Evolutionary conservation across 2,329 filamentous ascomycete genomes (phyloP), one percentile per base, ranked within the genome.

Genomic region (Trichoderma sp.): DNA sequence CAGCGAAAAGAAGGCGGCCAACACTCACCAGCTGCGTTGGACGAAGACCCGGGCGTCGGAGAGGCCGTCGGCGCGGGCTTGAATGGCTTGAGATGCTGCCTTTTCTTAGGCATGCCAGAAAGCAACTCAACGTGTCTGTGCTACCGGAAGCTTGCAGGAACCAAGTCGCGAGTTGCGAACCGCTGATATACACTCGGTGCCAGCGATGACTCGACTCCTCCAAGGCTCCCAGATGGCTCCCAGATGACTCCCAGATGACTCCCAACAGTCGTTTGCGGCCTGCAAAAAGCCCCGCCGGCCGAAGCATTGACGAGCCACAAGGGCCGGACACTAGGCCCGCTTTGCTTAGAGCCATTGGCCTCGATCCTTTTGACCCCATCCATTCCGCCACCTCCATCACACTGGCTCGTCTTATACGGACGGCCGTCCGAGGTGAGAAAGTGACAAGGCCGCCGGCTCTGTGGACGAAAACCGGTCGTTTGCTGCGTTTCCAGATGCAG

Each of bases 101-200:
- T 82, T 83, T 89, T 89, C 82, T 89, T 89, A 78, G 87, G 86
- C 87, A 90, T 90, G 70, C 78, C 80, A 75, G 67, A 34, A 27
- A 52, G 29, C 8, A 61, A 22, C 42, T 19, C 5, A 67, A 53
- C 32, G 48, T 60, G 64, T 60, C 25, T 53, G 54, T 67, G 56
- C 34, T 61, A 59, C 54, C 35, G 64, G 64, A 61, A 67, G 64
- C 45, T 54, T 67, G 56, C 64, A 67, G 64, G 57, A 67, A 67
- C 45, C 57, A 61, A 34, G 64, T 59, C 64, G 68, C 52, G 39
- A 34, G 50, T 64, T 64, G 66, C 59, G 58, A 68, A 50, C 56
- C 37, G 61, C 61, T 65, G 27, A 65, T 34, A 57, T 64, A 57
- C 9, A 10, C 19, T 35, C 8, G 13, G 15, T 52, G 39, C 59